Conservation (phyloP, 345 rosid species). For the Salix caprea region DNA sequence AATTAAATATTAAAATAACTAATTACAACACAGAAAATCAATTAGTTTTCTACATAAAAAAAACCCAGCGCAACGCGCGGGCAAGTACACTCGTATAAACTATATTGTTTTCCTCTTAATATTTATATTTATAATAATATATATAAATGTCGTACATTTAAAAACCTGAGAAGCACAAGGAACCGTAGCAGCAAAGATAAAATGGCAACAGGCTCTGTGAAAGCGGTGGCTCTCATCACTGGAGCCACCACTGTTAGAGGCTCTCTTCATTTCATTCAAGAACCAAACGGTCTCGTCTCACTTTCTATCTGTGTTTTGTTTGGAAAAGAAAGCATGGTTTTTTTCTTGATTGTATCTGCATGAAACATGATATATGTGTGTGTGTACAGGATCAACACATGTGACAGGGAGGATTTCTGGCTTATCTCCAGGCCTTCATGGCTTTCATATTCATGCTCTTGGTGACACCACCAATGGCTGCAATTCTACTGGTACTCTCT, state of each 20-base stretch:
- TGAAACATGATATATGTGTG: neutral
- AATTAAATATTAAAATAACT: too few species aligned
- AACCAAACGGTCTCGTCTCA: constrained; percentile 44
- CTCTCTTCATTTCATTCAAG: constrained; percentile 56
- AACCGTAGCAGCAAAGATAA: neutral
- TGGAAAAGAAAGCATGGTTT: neutral
- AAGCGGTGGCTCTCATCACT: constrained; percentile 80
- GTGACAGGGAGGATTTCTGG: constrained; percentile 74
- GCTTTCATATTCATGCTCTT: constrained; percentile 86
- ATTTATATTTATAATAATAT: too few species aligned
- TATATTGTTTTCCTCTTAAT: too few species aligned
- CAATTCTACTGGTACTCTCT: constrained; percentile 69
- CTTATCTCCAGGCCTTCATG: constrained; percentile 75
- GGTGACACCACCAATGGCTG: constrained; percentile 96
- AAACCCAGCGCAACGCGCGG: too few species aligned
- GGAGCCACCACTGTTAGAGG: constrained; percentile 66
- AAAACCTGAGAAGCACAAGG: neutral
- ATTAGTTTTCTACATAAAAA: too few species aligned
- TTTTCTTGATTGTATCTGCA: neutral
- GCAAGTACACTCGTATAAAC: too few species aligned
- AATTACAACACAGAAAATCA: too few species aligned
- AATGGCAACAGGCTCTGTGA: constrained; percentile 50
- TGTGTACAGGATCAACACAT: constrained; percentile 58
- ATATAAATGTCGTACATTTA: neutral
- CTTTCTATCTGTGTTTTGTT: neutral